Conservation (phyloP, 345 rosid genomes). For the Hibiscus mutabilis region DNA sequence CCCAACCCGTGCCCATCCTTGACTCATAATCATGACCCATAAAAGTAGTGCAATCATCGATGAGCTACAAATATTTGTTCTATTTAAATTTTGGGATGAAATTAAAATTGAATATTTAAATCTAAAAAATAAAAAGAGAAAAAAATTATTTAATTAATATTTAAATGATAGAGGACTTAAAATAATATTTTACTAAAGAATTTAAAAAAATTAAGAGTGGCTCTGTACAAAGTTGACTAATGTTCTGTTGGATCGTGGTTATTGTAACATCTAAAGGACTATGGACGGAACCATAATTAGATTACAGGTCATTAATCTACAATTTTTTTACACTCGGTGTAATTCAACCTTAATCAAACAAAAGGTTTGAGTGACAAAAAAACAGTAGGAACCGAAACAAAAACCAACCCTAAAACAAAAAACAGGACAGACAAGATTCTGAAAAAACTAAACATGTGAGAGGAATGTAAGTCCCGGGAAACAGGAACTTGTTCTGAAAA, state of each 20-base stretch:
- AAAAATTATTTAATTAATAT: no score
- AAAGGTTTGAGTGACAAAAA: conserved; percentile 16
- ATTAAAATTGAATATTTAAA: no score
- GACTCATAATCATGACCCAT: conserved; percentile 2
- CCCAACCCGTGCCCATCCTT: no score
- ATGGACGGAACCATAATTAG: no score
- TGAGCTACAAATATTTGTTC: not conserved
- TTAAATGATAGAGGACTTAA: no score
- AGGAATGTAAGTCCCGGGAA: conserved; percentile 27
- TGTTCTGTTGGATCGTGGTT: no score
- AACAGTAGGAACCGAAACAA: conserved; percentile 7
- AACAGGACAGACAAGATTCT: not conserved
- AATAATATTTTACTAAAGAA: no score
- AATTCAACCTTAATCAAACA: conserved; percentile 37
- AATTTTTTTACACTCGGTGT: conserved; percentile 32
- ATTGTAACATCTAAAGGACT: no score
- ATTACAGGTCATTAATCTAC: conserved; percentile 22
- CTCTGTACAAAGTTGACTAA: no score
- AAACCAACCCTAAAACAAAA: not conserved
- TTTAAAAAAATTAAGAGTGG: no score
- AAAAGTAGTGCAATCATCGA: conserved; percentile 2
- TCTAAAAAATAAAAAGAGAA: no score
- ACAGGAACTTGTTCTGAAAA: conserved; percentile 29
- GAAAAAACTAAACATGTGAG: conserved; percentile 20
- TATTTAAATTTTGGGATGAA: no score